Base-by-base conservation (phyloP, 1,284 basidiomycete genomes). In the Puccinia horiana region DNA sequence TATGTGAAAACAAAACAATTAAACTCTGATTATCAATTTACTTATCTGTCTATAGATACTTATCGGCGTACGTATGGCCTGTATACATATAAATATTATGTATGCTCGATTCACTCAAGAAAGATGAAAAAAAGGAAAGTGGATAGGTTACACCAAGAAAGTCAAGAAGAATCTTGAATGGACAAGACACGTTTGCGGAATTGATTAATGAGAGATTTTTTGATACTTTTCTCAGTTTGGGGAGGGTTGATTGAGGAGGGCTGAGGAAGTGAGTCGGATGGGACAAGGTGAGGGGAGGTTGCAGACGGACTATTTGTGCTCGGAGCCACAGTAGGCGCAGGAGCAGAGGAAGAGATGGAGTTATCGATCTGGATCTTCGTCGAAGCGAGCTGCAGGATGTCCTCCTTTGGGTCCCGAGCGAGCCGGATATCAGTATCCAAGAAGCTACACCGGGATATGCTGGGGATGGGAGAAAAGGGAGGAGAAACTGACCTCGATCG, bases 321-420 rank as follows among this genome's bases (percentile, higher is more conserved):
- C n/a, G n/a, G n/a, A n/a, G n/a, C n/a, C n/a, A n/a, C n/a, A 61
- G 63, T 6, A 35, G 11, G 29, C 16, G 63, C 9, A 35, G 58
- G 58, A 35, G 32, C 32, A 42, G 42, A 2, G 20, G 40, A 47
- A 18, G 69, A 72, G 14, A 72, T 72, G 4, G 44, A 49, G 42
- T 54, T 47, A 35, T 98, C 95, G 20, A 98, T 89, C 49, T 92
- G 92, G 76, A 98, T 89, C 88, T 98, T 98, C 54, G 94, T 95
- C 87, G 92, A 89, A 2, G 94, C 95, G 20, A 97, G 90, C n/a
- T 90, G 90, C 40, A 95, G 88, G 91, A 98, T 98, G 86, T 97
- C 94, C 87, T 98, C 96, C 88, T 74, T 84, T 76, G 18, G 83
- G 84, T 49, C 58, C 29, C 26, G 23, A 35, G 40, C 5, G 29